Base-by-base conservation (phyloP, 2,329 filamentous ascomycete genomes). In the Tolypocladium pustulatum region DNA sequence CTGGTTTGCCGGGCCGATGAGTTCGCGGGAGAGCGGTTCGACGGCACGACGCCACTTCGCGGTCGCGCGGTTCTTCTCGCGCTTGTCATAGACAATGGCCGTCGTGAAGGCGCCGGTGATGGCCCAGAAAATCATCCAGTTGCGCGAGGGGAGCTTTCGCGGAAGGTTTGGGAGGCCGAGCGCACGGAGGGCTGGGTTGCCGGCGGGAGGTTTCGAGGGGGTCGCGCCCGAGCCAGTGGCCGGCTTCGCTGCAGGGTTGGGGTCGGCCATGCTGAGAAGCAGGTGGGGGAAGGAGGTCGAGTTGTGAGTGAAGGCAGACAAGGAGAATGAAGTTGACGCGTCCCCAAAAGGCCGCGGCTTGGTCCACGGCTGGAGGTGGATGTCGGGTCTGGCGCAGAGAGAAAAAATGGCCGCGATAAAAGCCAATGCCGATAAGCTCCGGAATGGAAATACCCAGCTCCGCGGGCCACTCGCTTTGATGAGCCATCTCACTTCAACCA, bases 101-200 rank as follows among this genome's bases (percentile, higher is more conserved):
- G 84, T 85, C 7, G 90, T 85, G 69, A 96, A 88, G 54, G 89
- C 84, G 57, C 87, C 87, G 13, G 88, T 87, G 58, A 97, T 73
- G 54, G 88, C 80, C 73, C 92, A 85, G 77, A 99, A 99, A 68
- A 99, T 97, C 75, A 94, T 85, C 94, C 94, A 99, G 72, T 97
- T 97, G 61, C 94, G 89, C 22, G 93, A 97, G 9, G 94, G 94
- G 22, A 99, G 84, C 73, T 86, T 91, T 66, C 86, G 82, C 60
- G 89, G 88, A 61, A 97, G 83, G 65, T 87, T 89, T 56, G 93
- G 93, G 60, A 99, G 78, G 59, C 93, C 93, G 76, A 94, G 85
- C 81, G 90, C 89, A 63, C 83, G 84, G 67, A 90, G 83, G 57
- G 85, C 88, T 51, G 87, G 88, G 74, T 93, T 93, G 55, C 81